Conservation (phyloP, 176 grass and related monocot genomes). For the Paspalum notatum region DNA sequence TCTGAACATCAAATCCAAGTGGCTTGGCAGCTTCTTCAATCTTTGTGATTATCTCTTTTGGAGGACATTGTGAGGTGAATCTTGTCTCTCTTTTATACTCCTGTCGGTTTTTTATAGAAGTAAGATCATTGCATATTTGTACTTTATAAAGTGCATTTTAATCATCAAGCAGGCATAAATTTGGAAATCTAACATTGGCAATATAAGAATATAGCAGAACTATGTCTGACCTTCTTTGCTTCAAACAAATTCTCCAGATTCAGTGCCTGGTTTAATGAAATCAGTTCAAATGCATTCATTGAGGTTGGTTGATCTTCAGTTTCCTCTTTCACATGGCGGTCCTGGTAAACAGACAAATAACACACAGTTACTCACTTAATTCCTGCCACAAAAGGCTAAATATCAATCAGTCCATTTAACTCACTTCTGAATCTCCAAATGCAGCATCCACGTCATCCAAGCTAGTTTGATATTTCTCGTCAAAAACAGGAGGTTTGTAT, state of each 20-base stretch:
- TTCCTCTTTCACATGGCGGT: conserved; percentile 84
- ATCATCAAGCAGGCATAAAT: conserved; percentile 5
- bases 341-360: conserved; percentile 55
- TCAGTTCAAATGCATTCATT: conserved; percentile 98
- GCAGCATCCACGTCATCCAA: conserved; percentile 96
- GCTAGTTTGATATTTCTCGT: conserved; percentile 71
- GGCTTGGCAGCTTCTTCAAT: conserved; percentile 97
- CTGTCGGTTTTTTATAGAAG: conserved; percentile 46
- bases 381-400: conserved; percentile 28
- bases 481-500: conserved; percentile 81
- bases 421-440: conserved; percentile 94
- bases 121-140: not conserved
- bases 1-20: conserved; percentile 96
- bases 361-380: conserved; percentile 15
- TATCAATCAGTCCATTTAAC: conserved; percentile 43
- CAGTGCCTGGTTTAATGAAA: conserved; percentile 88
- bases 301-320: conserved; percentile 86
- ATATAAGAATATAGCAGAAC: not conserved
- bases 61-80: conserved; percentile 90
- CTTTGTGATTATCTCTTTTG: conserved; percentile 91
- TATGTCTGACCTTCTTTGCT: conserved; percentile 66
- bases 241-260: conserved; percentile 97
- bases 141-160: conserved; percentile 4
- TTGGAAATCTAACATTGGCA: not conserved
- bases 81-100: conserved; percentile 94